phyloP scores from a whole-genome alignment of 352 stramenopile species.

The Globisporangium apiculatum region DNA sequence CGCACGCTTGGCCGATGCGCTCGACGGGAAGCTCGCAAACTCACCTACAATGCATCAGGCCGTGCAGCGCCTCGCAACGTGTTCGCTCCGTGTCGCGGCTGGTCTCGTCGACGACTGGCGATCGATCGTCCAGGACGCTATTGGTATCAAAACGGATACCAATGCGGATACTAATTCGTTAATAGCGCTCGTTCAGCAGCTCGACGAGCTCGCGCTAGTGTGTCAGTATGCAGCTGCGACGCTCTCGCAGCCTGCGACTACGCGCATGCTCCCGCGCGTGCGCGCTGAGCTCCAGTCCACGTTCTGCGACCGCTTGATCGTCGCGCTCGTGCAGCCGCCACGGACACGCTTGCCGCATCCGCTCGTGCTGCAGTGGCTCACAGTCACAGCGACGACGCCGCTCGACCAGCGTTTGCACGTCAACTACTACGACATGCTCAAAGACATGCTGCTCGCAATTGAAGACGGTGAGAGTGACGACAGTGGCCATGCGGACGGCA shows the following conservation, averaged over 20 bases:
- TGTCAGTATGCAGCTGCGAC: slow-evolving; percentile 34
- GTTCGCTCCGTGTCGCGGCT: slow-evolving; percentile 17
- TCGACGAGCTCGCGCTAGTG: slow-evolving; percentile 42
- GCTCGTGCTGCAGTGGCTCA: slow-evolving; percentile 20
- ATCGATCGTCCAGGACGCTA: background rate
- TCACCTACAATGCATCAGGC: slow-evolving; percentile 27
- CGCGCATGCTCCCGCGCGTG: slow-evolving; percentile 32
- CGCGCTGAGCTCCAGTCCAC: slow-evolving; percentile 40
- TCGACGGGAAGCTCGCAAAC: slow-evolving; percentile 47
- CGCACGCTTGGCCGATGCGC: slow-evolving; percentile 35
- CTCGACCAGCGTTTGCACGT: slow-evolving; percentile 34
- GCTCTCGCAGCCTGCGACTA: slow-evolving; percentile 10
- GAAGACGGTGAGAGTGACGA: slow-evolving; percentile 15
- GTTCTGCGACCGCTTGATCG: slow-evolving; percentile 32
- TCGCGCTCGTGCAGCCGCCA: slow-evolving; percentile 27
- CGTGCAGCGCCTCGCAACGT: slow-evolving; percentile 21
- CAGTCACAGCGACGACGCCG: slow-evolving; percentile 17
- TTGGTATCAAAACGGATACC: background rate
- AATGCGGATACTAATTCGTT: background rate
- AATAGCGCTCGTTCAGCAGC: too few species aligned
- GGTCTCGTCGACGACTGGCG: slow-evolving; percentile 46
- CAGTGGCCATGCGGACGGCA: slow-evolving; percentile 1
- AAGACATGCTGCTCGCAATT: slow-evolving; percentile 33
- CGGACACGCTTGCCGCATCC: background rate
- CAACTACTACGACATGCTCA: slow-evolving; percentile 50